Conservation (phyloP, 2,329 filamentous ascomycete genomes). For the Exophiala aquamarina region DNA sequence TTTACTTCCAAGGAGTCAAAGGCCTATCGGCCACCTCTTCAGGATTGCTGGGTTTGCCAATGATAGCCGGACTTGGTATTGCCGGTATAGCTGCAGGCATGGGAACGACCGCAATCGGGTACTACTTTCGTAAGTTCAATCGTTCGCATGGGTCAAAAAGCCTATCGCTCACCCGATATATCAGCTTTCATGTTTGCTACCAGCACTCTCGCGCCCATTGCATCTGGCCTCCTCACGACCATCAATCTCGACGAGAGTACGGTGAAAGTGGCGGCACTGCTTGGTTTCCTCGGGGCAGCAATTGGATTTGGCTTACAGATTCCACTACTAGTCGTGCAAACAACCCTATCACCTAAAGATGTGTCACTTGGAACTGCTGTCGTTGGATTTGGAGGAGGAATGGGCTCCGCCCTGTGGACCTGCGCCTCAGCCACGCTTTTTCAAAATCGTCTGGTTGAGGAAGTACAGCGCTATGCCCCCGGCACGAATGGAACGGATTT, state of each 20-base stretch:
- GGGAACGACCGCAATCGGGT: conserved; percentile 9
- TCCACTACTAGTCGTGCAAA: conserved; percentile 25
- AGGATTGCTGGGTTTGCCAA: conserved; percentile 12
- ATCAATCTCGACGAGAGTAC: conserved; percentile 10
- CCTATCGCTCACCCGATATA: conserved; percentile 15
- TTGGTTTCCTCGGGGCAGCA: conserved; percentile 32
- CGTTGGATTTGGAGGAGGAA: conserved; percentile 32
- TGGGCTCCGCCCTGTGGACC: conserved; percentile 15
- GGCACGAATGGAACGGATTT: conserved; percentile 13
- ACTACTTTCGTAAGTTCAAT: conserved; percentile 16
- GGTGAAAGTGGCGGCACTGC: conserved; percentile 29
- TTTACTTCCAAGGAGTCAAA: conserved; percentile 36
- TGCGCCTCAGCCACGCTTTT: conserved; percentile 20
- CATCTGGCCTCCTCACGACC: conserved; percentile 28
- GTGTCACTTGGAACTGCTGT: conserved; percentile 28
- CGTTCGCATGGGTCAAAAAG: conserved; percentile 15
- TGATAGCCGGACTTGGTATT: conserved; percentile 15
- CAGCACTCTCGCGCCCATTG: conserved; percentile 26
- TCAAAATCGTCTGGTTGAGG: conserved; percentile 10
- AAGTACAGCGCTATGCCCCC: conserved; percentile 8
- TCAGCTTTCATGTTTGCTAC: conserved; percentile 33
- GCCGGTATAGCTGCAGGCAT: conserved; percentile 8
- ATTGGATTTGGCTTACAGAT: conserved; percentile 28
- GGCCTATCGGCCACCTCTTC: conserved; percentile 17
- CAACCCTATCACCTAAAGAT: conserved; percentile 26